Percentiles rank a stretch among this genome's conserved stretches.
Evolutionary conservation across 2,329 filamentous ascomycete genomes (phyloP).

Genomic region (Lachnellula hyalina): DNA sequence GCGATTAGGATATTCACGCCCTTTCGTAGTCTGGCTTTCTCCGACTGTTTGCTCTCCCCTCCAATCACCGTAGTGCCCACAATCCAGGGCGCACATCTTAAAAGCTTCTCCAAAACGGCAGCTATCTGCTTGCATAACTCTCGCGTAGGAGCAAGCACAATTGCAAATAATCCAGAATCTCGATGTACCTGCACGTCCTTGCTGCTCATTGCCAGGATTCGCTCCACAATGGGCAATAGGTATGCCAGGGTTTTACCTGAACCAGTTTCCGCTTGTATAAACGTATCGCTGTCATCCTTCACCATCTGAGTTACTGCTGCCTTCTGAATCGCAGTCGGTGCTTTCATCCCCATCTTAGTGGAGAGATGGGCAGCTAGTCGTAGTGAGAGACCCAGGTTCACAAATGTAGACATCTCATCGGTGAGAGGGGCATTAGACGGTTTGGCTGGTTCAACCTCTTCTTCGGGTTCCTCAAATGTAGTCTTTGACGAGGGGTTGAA

Average conservation of each 20-base stretch:
- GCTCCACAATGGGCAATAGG: slow-evolving; percentile 83
- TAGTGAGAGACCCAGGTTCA: slow-evolving; percentile 74
- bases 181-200: slow-evolving; percentile 58
- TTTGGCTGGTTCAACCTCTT: slow-evolving; percentile 52
- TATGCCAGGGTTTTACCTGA: slow-evolving; percentile 98
- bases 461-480: slow-evolving; percentile 43
- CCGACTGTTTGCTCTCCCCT: slow-evolving; percentile 67
- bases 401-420: slow-evolving; percentile 80
- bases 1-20: slow-evolving; percentile 94
- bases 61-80: slow-evolving; percentile 79
- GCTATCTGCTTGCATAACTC: slow-evolving; percentile 94
- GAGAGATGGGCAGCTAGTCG: slow-evolving; percentile 76
- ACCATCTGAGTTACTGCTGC: slow-evolving; percentile 78
- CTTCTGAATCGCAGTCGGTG: slow-evolving; percentile 91
- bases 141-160: slow-evolving; percentile 88
- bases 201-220: slow-evolving; percentile 72
- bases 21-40: slow-evolving; percentile 90
- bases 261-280: slow-evolving; percentile 94
- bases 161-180: slow-evolving; percentile 85
- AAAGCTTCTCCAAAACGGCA: slow-evolving; percentile 74
- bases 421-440: slow-evolving; percentile 88
- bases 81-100: slow-evolving; percentile 89
- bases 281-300: slow-evolving; percentile 79
- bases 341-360: slow-evolving; percentile 80
- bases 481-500: slow-evolving; percentile 76